Conservation (phyloP, 1,284 basidiomycete species). For the Cutaneotrichosporon arboriforme region DNA sequence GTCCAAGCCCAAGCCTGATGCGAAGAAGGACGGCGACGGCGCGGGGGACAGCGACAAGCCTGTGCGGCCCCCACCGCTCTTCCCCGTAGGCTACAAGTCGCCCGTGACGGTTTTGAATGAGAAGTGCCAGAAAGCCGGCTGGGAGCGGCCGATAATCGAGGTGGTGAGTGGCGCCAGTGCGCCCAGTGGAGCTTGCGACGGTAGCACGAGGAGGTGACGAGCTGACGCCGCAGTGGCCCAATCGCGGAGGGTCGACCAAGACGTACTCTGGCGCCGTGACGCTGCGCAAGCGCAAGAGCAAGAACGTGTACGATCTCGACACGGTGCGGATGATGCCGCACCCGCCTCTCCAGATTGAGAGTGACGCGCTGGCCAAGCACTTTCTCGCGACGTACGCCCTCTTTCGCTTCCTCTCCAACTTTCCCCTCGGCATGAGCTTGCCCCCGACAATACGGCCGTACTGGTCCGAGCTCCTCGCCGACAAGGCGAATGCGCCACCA, state of each 20-base stretch:
- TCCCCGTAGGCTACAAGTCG: constrained; percentile 74
- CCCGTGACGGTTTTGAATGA: constrained; percentile 71
- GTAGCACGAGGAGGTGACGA: too few species aligned
- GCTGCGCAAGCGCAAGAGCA: constrained; percentile 62
- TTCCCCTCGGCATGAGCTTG: constrained; percentile 69
- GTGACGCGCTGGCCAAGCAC: constrained; percentile 70
- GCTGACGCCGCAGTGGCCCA: constrained; percentile 48
- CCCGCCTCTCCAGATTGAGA: constrained; percentile 59
- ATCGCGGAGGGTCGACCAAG: constrained; percentile 51
- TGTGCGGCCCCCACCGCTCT: constrained; percentile 54
- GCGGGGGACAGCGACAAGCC: constrained; percentile 20
- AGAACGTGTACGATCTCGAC: constrained; percentile 60
- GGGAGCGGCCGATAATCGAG: constrained; percentile 71
- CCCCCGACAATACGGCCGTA: constrained; percentile 76
- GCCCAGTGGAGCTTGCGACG: too few species aligned
- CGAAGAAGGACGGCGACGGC: constrained; percentile 19
- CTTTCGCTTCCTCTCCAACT: constrained; percentile 76
- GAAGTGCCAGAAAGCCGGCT: constrained; percentile 78
- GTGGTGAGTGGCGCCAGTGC: too few species aligned
- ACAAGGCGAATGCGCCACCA: constrained; percentile 62
- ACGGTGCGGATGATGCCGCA: constrained; percentile 67
- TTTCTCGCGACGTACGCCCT: constrained; percentile 83
- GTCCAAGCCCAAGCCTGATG: constrained; percentile 53
- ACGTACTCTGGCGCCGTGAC: constrained; percentile 59
- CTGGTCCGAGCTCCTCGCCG: constrained; percentile 68